Conservation (phyloP, 805 yeast genomes). For the Ogataea ganodermae region DNA sequence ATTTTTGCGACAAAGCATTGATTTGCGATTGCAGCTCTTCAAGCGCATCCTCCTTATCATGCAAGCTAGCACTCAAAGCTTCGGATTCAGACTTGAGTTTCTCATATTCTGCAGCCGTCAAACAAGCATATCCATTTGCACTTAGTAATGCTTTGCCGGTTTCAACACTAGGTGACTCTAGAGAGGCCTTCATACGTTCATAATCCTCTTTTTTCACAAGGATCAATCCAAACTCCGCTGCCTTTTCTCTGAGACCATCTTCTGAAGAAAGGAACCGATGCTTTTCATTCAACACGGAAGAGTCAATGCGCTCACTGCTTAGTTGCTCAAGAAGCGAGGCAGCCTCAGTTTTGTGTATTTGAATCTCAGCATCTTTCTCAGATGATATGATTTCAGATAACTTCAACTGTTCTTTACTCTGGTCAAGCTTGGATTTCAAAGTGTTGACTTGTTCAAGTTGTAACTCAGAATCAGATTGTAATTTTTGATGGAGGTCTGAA, state of each 20-base stretch:
- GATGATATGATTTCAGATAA: background rate
- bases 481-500: background rate
- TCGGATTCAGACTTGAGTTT: background rate
- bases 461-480: background rate
- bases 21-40: background rate
- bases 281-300: background rate
- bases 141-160: conserved; percentile 13
- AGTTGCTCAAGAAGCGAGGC: background rate
- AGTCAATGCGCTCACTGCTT: background rate
- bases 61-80: background rate
- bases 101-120: conserved; percentile 16
- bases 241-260: background rate
- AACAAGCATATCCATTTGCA: conserved; percentile 23
- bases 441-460: background rate
- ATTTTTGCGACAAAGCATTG: background rate
- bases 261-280: background rate
- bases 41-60: background rate
- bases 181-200: conserved; percentile 4
- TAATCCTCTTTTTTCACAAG: conserved; percentile 10
- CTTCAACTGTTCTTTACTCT: background rate
- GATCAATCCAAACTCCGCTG: conserved; percentile 1
- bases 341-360: background rate
- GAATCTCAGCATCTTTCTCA: background rate
- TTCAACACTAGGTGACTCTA: conserved; percentile 23
- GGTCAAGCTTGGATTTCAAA: background rate